A percentile compares a stretch with the other conserved stretches of the same genome.
These are phyloP conservation scores for Lasiosphaeris hirsuta DNA, from an alignment of 495 filamentous ascomycete species.

Conservation along the genomic window DNA sequence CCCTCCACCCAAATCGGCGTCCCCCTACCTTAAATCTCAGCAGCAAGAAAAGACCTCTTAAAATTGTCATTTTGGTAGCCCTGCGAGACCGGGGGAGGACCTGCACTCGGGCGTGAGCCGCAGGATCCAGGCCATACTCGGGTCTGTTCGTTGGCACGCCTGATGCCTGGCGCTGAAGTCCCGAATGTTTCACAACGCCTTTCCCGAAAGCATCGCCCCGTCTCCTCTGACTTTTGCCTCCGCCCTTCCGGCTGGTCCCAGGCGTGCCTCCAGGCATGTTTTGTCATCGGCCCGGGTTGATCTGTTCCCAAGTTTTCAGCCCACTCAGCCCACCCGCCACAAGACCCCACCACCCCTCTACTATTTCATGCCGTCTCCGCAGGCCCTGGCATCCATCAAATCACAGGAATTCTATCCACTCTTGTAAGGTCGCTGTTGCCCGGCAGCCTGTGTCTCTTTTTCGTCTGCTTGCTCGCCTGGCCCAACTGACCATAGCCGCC, in stretches of 20 bases:
- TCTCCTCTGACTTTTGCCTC: background rate
- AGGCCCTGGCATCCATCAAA: background rate
- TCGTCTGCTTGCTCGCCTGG: background rate
- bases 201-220: constrained; percentile 3
- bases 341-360: constrained; percentile 1
- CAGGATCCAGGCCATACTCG: too few species aligned
- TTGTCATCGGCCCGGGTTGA: background rate
- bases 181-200: constrained; percentile 13
- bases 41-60: too few species aligned
- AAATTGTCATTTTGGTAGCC: too few species aligned
- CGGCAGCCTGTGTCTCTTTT: background rate
- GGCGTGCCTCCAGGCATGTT: background rate
- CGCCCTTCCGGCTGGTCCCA: background rate
- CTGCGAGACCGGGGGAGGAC: too few species aligned
- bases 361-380: constrained; percentile 11
- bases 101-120: too few species aligned
- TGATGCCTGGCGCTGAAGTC: background rate
- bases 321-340: background rate
- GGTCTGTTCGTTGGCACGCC: background rate
- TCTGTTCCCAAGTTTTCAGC: background rate
- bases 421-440: background rate
- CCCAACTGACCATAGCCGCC: background rate
- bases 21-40: too few species aligned
- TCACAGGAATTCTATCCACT: background rate
- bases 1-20: too few species aligned